phyloP scores from a whole-genome alignment of 768 basidiomycete species.

The Amanita rimosa region DNA sequence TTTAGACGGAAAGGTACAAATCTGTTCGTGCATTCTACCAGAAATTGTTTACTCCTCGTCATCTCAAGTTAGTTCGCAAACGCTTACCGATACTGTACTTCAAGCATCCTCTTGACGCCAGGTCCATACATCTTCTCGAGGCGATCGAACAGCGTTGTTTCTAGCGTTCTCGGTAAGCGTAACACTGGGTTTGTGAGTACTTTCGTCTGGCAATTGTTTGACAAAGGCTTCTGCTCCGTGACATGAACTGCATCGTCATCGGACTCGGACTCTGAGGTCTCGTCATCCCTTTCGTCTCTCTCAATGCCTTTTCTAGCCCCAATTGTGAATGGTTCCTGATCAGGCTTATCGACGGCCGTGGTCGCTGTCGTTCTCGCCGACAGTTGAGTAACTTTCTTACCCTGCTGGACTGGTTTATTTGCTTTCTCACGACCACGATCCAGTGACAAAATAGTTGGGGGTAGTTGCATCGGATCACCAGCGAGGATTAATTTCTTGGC shows the following conservation, averaged over 20 bases:
- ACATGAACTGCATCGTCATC: constrained; percentile 7
- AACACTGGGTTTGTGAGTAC: constrained; percentile 19
- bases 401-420: constrained; percentile 6
- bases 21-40: constrained; percentile 74
- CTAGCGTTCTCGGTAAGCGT: constrained; percentile 59
- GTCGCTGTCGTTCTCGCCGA: not conserved
- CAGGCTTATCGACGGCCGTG: not conserved
- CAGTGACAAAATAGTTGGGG: constrained; percentile 79
- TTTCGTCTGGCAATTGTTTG: constrained; percentile 11
- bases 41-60: not conserved
- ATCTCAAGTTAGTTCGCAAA: not conserved
- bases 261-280: not conserved
- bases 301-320: not conserved
- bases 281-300: not conserved
- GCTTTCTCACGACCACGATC: constrained; percentile 25
- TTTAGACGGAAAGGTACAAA: constrained; percentile 78
- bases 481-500: constrained; percentile 83
- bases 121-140: constrained; percentile 83
- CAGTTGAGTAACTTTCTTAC: not conserved
- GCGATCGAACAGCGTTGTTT: constrained; percentile 87
- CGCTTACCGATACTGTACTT: constrained; percentile 76
- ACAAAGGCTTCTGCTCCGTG: not conserved
- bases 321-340: not conserved
- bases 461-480: constrained; percentile 93
- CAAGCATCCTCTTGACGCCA: constrained; percentile 76